phyloP scores from a whole-genome alignment of 2,329 filamentous ascomycete species.

The Mycosphaerella sp. region DNA sequence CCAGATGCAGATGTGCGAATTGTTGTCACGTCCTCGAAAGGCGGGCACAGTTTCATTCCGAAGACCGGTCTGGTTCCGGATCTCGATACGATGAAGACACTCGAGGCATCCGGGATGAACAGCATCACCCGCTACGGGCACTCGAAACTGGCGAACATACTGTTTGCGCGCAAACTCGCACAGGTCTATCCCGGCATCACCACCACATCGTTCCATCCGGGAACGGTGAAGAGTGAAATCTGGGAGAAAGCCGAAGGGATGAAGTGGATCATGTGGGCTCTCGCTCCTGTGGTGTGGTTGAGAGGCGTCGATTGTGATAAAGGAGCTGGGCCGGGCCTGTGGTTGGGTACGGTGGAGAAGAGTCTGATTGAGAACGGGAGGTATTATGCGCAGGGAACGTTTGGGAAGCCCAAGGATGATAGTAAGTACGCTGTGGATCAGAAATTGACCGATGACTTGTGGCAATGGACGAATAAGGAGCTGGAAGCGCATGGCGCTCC shows the following conservation, averaged over 20 bases:
- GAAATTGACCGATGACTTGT: slow-evolving; percentile 23
- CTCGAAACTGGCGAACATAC: slow-evolving; percentile 46
- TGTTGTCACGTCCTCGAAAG: slow-evolving; percentile 26
- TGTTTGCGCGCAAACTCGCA: slow-evolving; percentile 41
- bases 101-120: slow-evolving; percentile 3
- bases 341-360: slow-evolving; percentile 23
- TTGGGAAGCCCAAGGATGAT: slow-evolving; percentile 17
- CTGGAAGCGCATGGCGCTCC: slow-evolving; percentile 16
- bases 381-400: slow-evolving; percentile 24
- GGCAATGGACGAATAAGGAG: slow-evolving; percentile 30
- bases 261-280: neutral
- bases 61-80: slow-evolving; percentile 1
- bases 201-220: slow-evolving; percentile 43
- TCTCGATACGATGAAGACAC: slow-evolving; percentile 16
- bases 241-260: slow-evolving; percentile 22
- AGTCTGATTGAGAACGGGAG: slow-evolving; percentile 22
- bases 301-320: slow-evolving; percentile 15
- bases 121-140: slow-evolving; percentile 37
- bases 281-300: slow-evolving; percentile 4
- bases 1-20: slow-evolving; percentile 41
- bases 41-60: slow-evolving; percentile 1
- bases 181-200: slow-evolving; percentile 42
- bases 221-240: slow-evolving; percentile 44
- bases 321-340: slow-evolving; percentile 24
- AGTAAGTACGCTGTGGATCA: slow-evolving; percentile 15